Conservation (phyloP, 2,329 filamentous ascomycete species). For the Fusarium sp. region DNA sequence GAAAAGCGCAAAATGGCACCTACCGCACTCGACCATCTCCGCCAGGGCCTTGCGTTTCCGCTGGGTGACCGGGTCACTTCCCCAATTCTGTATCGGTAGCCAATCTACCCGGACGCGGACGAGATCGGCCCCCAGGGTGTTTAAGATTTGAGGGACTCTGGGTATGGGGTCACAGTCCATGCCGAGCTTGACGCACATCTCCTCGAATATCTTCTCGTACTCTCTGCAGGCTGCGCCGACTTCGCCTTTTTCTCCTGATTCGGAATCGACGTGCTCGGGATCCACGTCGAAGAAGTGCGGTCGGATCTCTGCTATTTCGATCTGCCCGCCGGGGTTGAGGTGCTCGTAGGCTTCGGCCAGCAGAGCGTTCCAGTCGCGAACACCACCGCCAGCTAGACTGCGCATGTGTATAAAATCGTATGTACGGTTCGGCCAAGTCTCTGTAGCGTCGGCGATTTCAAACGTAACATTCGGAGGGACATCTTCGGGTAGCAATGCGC, state of each 20-base stretch:
- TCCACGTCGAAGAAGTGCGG: constrained; percentile 54
- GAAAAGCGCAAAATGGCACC: constrained; percentile 1
- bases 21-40: constrained; percentile 51
- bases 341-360: constrained; percentile 50
- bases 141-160: constrained; percentile 47
- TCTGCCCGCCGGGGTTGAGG: constrained; percentile 55
- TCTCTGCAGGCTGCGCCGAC: constrained; percentile 45
- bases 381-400: constrained; percentile 55
- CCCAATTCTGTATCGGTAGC: constrained; percentile 53
- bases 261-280: constrained; percentile 27
- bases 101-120: constrained; percentile 53
- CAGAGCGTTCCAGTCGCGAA: constrained; percentile 52
- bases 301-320: constrained; percentile 56
- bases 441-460: constrained; percentile 66
- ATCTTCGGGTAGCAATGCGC: constrained; percentile 51
- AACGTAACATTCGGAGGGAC: constrained; percentile 69
- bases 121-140: constrained; percentile 51
- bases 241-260: constrained; percentile 26
- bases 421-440: constrained; percentile 50
- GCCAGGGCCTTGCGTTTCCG: constrained; percentile 50
- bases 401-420: constrained; percentile 57
- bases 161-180: constrained; percentile 54
- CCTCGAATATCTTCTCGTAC: constrained; percentile 46
- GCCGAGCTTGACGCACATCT: constrained; percentile 42
- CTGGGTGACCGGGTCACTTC: constrained; percentile 50